Evolutionary conservation across 371 early-diverging fungal genomes (phyloP).

Genomic region (Coemansia sp.): DNA sequence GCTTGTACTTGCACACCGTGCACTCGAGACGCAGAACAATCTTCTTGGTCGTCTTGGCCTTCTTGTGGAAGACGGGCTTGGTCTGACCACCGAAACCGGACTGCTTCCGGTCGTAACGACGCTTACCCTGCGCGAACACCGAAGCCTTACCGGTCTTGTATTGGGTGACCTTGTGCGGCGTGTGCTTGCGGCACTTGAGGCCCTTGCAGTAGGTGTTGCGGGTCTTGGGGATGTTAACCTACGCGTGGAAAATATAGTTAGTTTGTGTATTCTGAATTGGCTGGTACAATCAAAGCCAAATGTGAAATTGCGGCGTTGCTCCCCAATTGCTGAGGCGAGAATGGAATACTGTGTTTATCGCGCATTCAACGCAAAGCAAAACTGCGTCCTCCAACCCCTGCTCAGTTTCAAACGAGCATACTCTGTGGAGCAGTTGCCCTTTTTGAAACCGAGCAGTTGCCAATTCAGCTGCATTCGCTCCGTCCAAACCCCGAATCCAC

Average conservation of each 20-base stretch:
- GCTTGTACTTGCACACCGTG: constrained; percentile 96
- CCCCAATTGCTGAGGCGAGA: background rate
- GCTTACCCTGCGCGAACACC: constrained; percentile 94
- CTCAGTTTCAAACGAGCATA: too few species aligned
- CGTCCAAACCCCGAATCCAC: too few species aligned
- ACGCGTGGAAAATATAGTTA: background rate
- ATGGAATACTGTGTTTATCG: background rate
- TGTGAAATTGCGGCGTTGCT: too few species aligned
- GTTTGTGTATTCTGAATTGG: background rate
- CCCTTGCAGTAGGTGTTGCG: constrained; percentile 98
- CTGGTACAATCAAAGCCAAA: background rate
- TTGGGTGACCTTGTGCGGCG: constrained; percentile 98
- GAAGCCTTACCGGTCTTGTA: constrained; percentile 99
- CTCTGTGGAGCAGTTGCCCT: too few species aligned
- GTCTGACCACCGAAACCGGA: constrained; percentile 99
- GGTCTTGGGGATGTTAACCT: constrained; percentile 98
- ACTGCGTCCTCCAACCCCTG: too few species aligned
- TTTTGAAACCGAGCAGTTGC: background rate
- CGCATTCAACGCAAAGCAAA: too few species aligned
- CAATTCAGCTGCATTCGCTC: background rate
- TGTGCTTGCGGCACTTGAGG: constrained; percentile 95
- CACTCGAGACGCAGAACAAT: constrained; percentile 98
- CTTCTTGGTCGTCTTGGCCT: constrained; percentile 99
- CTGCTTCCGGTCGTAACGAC: constrained; percentile 90
- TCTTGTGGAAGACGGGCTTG: constrained; percentile 96